These are phyloP conservation scores for Yamadazyma friedrichii DNA, from an alignment of 1,139 yeast genomes.

Conservation along the genomic window DNA sequence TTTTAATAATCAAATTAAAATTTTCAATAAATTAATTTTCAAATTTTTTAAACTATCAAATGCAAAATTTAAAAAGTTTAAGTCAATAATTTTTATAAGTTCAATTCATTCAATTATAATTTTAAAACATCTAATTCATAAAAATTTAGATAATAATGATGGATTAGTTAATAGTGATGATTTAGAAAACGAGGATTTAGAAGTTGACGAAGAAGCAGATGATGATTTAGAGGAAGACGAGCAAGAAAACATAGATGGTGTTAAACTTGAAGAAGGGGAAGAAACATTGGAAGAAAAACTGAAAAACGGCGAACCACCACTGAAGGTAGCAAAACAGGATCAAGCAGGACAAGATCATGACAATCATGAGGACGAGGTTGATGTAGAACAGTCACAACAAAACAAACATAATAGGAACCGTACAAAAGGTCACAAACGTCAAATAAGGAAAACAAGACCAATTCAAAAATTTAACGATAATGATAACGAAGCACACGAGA, in stretches of 20 bases:
- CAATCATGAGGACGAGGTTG: too few species aligned
- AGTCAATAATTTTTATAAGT: constrained; percentile 24
- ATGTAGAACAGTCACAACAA: too few species aligned
- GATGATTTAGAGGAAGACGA: neutral
- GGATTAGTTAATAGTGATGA: neutral
- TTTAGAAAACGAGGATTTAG: neutral
- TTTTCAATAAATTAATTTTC: constrained; percentile 27
- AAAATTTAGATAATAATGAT: constrained; percentile 2
- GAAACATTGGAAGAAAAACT: too few species aligned
- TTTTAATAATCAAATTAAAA: constrained; percentile 32
- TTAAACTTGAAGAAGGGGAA: too few species aligned
- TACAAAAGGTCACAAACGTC: too few species aligned
- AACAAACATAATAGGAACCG: too few species aligned
- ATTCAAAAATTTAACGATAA: neutral
- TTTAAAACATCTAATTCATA: constrained; percentile 27
- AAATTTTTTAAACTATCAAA: constrained; percentile 17
- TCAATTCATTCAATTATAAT: constrained; percentile 32
- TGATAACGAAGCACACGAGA: neutral
- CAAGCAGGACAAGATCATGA: too few species aligned
- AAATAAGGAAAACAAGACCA: neutral
- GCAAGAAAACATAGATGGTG: too few species aligned
- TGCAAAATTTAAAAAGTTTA: constrained; percentile 12
- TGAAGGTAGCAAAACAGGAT: too few species aligned
- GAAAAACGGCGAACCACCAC: too few species aligned
- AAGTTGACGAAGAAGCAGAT: neutral